Percentiles rank a stretch among this genome's conserved stretches.
Evolutionary conservation across 805 yeast genomes (phyloP).

Genomic region (Spathaspora boniae): DNA sequence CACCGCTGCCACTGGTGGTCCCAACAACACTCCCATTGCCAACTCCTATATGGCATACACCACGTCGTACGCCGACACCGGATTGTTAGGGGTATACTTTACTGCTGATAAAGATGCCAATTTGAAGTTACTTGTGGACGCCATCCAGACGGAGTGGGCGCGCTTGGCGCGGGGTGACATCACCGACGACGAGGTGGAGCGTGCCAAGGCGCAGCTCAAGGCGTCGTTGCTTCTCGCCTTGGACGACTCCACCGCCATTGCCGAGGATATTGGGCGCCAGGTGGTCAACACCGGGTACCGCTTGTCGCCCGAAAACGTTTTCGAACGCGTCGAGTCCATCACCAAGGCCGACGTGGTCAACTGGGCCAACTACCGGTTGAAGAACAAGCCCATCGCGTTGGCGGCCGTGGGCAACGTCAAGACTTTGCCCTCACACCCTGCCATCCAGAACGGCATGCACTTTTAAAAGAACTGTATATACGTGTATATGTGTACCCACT

Average conservation of each 20-base stretch:
- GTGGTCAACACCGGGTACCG: slow-evolving; percentile 88
- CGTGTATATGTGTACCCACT: not conserved
- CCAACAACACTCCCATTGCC: slow-evolving; percentile 65
- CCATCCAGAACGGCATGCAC: slow-evolving; percentile 43
- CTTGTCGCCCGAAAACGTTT: slow-evolving; percentile 69
- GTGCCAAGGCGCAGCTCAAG: slow-evolving; percentile 92
- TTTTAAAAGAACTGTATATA: slow-evolving; percentile 10
- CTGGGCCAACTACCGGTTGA: slow-evolving; percentile 83
- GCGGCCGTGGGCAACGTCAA: slow-evolving; percentile 87
- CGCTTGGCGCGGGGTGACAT: slow-evolving; percentile 77
- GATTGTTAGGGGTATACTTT: slow-evolving; percentile 94
- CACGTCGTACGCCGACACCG: slow-evolving; percentile 95
- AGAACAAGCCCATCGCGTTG: slow-evolving; percentile 77
- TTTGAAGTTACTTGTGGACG: slow-evolving; percentile 65
- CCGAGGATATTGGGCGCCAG: slow-evolving; percentile 98
- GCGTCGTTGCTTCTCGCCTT: slow-evolving; percentile 85
- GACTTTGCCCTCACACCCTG: slow-evolving; percentile 64
- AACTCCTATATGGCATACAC: slow-evolving; percentile 96
- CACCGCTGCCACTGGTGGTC: slow-evolving; percentile 55
- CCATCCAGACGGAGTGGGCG: slow-evolving; percentile 83
- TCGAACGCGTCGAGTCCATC: slow-evolving; percentile 71
- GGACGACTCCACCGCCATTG: slow-evolving; percentile 93
- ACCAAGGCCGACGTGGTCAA: slow-evolving; percentile 73
- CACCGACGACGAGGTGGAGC: slow-evolving; percentile 80
- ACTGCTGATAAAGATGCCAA: slow-evolving; percentile 74